Evolutionary conservation across 2,329 filamentous ascomycete species (phyloP).

Genomic region (Tothia fuscella): DNA sequence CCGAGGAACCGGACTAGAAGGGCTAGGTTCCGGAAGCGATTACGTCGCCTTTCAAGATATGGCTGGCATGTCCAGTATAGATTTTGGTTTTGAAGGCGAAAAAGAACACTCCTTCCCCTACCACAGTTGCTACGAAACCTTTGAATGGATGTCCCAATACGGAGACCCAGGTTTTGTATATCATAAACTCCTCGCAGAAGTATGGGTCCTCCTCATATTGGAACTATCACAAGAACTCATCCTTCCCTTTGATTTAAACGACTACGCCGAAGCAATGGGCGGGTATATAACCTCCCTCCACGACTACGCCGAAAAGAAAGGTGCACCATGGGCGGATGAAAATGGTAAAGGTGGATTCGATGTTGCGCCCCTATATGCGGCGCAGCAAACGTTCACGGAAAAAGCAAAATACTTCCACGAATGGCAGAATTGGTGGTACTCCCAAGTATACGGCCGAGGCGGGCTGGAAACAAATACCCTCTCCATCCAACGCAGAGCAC

Average conservation of each 20-base stretch:
- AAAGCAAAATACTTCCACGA: conserved; percentile 54
- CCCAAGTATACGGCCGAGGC: conserved; percentile 54
- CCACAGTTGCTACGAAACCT: conserved; percentile 81
- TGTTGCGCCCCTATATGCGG: conserved; percentile 49
- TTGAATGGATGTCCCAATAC: conserved; percentile 68
- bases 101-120: conserved; percentile 48
- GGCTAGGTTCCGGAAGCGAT: conserved; percentile 65
- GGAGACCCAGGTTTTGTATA: conserved; percentile 76
- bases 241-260: conserved; percentile 66
- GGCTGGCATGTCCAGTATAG: conserved; percentile 75
- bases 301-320: conserved; percentile 49
- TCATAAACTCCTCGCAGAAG: conserved; percentile 65
- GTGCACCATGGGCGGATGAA: conserved; percentile 25
- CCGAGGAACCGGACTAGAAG: conserved; percentile 30
- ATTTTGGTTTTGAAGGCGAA: conserved; percentile 62
- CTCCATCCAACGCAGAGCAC: conserved; percentile 54
- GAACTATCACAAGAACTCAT: conserved; percentile 74
- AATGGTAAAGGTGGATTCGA: conserved; percentile 30
- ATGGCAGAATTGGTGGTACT: conserved; percentile 71
- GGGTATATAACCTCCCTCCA: conserved; percentile 56
- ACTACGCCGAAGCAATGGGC: conserved; percentile 56
- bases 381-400: conserved; percentile 47
- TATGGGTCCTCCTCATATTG: conserved; percentile 71
- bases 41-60: conserved; percentile 87
- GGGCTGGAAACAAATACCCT: conserved; percentile 65